These are phyloP conservation scores for Fusarium sp. DNA, from an alignment of 2,329 filamentous ascomycete species.

Conservation along the genomic window DNA sequence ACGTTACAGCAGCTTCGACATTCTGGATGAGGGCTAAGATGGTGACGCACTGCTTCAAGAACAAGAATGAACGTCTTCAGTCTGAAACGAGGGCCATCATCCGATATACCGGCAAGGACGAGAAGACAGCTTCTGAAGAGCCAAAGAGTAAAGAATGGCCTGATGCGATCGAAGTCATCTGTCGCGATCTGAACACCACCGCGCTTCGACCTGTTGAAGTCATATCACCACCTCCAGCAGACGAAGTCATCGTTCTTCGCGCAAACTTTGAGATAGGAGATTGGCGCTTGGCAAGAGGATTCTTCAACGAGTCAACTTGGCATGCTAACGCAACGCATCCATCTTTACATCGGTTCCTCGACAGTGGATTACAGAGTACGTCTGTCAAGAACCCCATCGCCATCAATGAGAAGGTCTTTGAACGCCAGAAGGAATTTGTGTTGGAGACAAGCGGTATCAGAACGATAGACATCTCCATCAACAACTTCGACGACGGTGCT, in stretches of 20 bases:
- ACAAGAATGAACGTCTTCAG: conserved; percentile 44
- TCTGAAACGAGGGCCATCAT: conserved; percentile 47
- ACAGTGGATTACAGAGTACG: conserved; percentile 27
- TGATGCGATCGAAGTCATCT: conserved; percentile 58
- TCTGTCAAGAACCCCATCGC: conserved; percentile 28
- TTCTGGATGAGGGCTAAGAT: conserved; percentile 72
- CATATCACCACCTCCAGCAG: conserved; percentile 50
- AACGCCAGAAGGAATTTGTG: conserved; percentile 52
- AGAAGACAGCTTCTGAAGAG: neutral
- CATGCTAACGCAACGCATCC: conserved; percentile 50
- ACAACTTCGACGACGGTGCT: conserved; percentile 63
- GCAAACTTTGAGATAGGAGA: conserved; percentile 66
- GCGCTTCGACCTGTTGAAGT: conserved; percentile 53
- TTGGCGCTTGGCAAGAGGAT: conserved; percentile 63
- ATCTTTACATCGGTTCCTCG: conserved; percentile 50
- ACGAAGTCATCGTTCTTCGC: conserved; percentile 56
- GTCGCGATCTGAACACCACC: conserved; percentile 63
- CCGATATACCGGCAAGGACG: conserved; percentile 36
- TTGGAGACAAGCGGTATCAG: conserved; percentile 62
- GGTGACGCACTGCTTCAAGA: conserved; percentile 52
- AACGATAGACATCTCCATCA: conserved; percentile 67
- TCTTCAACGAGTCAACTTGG: conserved; percentile 64
- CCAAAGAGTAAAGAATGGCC: conserved; percentile 60
- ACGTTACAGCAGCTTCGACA: conserved; percentile 60
- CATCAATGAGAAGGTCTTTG: conserved; percentile 46